A percentile compares a stretch with the other conserved stretches of the same genome.
These are phyloP conservation scores for Lentinula sp. DNA, from an alignment of 768 basidiomycete species.

Conservation along the genomic window DNA sequence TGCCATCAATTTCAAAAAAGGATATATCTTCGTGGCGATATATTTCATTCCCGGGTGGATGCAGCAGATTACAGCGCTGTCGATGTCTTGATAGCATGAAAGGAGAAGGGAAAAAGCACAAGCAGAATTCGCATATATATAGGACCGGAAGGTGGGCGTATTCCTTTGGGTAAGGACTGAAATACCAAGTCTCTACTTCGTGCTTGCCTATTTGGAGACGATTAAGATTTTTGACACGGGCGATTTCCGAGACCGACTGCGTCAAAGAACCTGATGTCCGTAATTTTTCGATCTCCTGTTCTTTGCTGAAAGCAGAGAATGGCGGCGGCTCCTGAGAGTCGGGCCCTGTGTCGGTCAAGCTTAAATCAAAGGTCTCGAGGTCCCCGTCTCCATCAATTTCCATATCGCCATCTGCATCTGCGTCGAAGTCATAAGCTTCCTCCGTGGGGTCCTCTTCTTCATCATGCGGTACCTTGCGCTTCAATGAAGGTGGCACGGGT, in stretches of 20 bases:
- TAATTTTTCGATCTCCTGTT: constrained; percentile 97
- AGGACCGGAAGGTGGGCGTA: constrained; percentile 93
- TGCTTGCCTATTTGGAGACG: constrained; percentile 92
- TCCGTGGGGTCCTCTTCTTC: constrained; percentile 62
- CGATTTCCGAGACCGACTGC: constrained; percentile 95
- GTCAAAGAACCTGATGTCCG: constrained; percentile 99
- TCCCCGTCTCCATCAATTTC: constrained; percentile 74
- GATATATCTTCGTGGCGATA: constrained; percentile 97
- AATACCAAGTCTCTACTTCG: constrained; percentile 99
- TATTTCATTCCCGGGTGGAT: constrained; percentile 99
- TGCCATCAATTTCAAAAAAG: constrained; percentile 98
- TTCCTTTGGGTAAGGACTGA: constrained; percentile 97
- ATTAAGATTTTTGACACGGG: constrained; percentile 97
- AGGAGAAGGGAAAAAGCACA: constrained; percentile 84
- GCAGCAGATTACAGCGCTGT: constrained; percentile 81
- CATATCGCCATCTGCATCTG: constrained; percentile 67
- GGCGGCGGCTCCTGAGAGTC: constrained; percentile 45
- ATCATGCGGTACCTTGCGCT: constrained; percentile 64
- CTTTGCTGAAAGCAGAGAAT: constrained; percentile 78
- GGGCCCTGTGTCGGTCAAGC: constrained; percentile 42
- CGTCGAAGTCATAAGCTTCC: constrained; percentile 47
- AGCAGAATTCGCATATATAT: constrained; percentile 98
- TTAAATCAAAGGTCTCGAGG: constrained; percentile 61
- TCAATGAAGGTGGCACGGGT: constrained; percentile 52
- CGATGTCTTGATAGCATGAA: constrained; percentile 93